Evolutionary conservation across 192 early-diverging fungal genomes (phyloP).

Genomic region (Chytriomyces hyalinus): DNA sequence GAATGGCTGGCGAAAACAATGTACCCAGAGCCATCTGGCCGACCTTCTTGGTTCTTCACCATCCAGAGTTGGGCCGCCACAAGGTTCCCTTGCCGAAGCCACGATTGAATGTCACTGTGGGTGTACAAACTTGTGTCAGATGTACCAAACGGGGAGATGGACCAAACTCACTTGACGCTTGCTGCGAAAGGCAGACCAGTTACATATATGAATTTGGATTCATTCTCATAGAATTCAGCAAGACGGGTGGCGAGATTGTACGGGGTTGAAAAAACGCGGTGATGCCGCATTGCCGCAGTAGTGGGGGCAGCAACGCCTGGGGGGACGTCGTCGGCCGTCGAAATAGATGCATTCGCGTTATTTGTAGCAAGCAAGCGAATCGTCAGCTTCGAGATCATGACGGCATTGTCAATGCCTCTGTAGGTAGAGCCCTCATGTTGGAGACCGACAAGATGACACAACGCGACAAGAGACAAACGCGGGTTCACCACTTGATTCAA

Average conservation of each 20-base stretch:
- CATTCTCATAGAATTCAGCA: conserved; percentile 66
- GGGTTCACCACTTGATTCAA: not conserved
- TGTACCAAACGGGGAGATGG: not conserved
- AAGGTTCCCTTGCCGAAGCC: conserved; percentile 61
- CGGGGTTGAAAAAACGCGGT: conserved; percentile 59
- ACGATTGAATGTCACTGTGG: conserved; percentile 60
- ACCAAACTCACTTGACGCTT: conserved; percentile 51
- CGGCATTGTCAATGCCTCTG: conserved; percentile 64
- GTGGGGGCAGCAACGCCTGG: not conserved
- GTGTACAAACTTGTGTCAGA: not conserved
- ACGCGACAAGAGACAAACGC: conserved; percentile 59
- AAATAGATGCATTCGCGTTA: not conserved
- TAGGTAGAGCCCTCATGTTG: conserved; percentile 53
- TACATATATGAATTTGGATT: conserved; percentile 68
- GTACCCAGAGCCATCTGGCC: conserved; percentile 71
- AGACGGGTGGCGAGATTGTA: conserved; percentile 68
- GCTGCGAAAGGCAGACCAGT: conserved; percentile 67
- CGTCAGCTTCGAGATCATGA: conserved; percentile 66
- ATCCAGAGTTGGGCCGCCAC: conserved; percentile 65
- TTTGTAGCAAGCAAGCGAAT: conserved; percentile 24
- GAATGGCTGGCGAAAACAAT: conserved; percentile 66
- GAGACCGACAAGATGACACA: conserved; percentile 64
- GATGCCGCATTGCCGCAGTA: not conserved
- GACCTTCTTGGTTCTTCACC: conserved; percentile 60
- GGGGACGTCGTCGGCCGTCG: not conserved